Base-by-base conservation (phyloP, 352 stramenopile genomes). In the Phytophthora palmivora region DNA sequence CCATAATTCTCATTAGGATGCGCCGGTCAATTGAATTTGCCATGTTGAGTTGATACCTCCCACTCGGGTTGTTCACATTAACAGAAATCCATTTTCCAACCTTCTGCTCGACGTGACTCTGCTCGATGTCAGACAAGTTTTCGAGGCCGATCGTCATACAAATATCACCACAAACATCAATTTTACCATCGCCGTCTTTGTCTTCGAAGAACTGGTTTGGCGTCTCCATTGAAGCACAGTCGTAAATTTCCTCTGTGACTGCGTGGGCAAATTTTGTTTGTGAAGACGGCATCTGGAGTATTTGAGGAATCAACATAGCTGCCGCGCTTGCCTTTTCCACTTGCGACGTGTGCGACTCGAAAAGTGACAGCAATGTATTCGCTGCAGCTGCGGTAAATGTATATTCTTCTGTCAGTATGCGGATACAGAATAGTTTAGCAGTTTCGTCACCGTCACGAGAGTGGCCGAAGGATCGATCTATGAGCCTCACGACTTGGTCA, bases 1-100 rank as follows among this genome's bases (percentile, higher is more conserved):
- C 79, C 22, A 92, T 43, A 22, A 92, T 82, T 12, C 81, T 69
- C 67, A 91, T 84, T 18, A 92, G 67, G 32, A 92, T 91, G n/a
- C 81, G 78, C 3, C 84, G 71, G 51, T 92, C 84, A 41, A 92
- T 79, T 12, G 65, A 77, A 49, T 84, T 88, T 24, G 76, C 57
- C 84, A 92, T 88, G 47, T 89, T 89, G 14, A 92, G 65, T 7
- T 78, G 69, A 39, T 91, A 91, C 33, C 66, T 64, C 10, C 84
- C 84, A n/a, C 71, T 89, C 4, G 79, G 74, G n/a, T 92, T 92
- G 56, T 64, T 58, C 15, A 84, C 67, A 46, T 91, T 91, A 52
- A 92, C 91, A 1, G 81, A 89, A 51, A 90, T 83, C 84, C 84
- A 92, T 45, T 91, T 90, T 33, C 82, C 84, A 6, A 92, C 79